These are phyloP conservation scores for Hirsutella rhossiliensis DNA, from an alignment of 2,329 filamentous ascomycete genomes.

Conservation along the genomic window DNA sequence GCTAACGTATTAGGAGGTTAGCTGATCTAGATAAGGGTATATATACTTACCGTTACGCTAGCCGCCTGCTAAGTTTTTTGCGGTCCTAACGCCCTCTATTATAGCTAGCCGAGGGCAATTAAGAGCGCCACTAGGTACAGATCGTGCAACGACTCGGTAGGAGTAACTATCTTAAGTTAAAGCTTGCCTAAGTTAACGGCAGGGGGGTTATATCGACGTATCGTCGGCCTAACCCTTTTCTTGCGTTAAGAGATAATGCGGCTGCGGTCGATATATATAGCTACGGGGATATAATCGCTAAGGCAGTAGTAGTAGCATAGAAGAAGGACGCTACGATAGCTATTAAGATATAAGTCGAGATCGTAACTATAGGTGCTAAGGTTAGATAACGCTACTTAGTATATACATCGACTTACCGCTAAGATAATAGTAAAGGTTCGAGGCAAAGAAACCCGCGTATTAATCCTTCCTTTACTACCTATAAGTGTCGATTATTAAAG, in stretches of 20 bases:
- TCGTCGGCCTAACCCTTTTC: neutral
- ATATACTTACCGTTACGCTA: no score
- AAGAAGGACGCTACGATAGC: neutral
- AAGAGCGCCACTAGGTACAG: neutral
- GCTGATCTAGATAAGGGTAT: neutral
- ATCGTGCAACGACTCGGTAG: neutral
- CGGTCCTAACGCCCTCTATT: no score
- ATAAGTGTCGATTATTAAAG: no score
- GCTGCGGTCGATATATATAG: neutral
- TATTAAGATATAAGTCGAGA: neutral
- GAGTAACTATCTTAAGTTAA: neutral
- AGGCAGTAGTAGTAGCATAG: neutral
- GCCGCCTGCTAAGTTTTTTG: no score
- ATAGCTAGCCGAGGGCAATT: no score
- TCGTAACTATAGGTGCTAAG: no score
- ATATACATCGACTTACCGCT: neutral
- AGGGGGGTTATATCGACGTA: no score
- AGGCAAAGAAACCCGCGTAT: neutral
- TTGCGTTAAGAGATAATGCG: neutral
- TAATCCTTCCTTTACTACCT: neutral
- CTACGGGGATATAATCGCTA: neutral
- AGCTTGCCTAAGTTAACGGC: neutral
- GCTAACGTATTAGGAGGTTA: neutral
- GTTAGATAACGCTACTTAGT: neutral
- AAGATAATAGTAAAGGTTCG: neutral